A percentile compares a stretch with the other conserved stretches of the same genome.
These are phyloP conservation scores for Jaenimonas drosophilae DNA, from an alignment of 208 protist genomes.

Conservation along the genomic window DNA sequence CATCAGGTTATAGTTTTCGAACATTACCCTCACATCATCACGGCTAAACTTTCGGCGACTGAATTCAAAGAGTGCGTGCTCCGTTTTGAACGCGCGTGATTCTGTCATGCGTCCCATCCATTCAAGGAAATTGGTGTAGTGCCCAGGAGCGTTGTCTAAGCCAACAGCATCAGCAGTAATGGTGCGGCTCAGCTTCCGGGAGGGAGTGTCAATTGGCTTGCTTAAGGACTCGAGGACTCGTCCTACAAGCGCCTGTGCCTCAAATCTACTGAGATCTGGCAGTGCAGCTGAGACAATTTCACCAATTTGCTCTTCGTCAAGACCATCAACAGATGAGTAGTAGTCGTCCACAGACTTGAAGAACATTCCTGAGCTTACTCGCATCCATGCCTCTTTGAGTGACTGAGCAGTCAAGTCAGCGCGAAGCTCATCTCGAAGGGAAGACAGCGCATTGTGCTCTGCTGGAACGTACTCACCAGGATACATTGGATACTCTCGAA, in stretches of 20 bases:
- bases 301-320: conserved; percentile 77
- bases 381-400: conserved; percentile 87
- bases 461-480: conserved; percentile 86
- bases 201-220: conserved; percentile 47
- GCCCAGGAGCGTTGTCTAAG: conserved; percentile 73
- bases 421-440: conserved; percentile 72
- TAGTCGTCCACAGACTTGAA: conserved; percentile 81
- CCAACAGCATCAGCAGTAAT: conserved; percentile 83
- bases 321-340: conserved; percentile 73
- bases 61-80: conserved; percentile 86
- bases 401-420: conserved; percentile 77
- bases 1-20: conserved; percentile 88
- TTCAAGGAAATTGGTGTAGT: conserved; percentile 89
- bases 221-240: conserved; percentile 78
- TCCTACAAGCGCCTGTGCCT: conserved; percentile 63
- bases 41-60: conserved; percentile 79
- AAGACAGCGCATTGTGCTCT: conserved; percentile 77
- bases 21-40: conserved; percentile 84
- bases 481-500: conserved; percentile 89
- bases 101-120: conserved; percentile 87
- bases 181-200: conserved; percentile 60
- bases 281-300: conserved; percentile 79
- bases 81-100: conserved; percentile 84
- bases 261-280: conserved; percentile 53
- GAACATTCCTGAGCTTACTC: conserved; percentile 60